Conservation (phyloP, 331 rosid genomes). For the Prunus yedoensis region DNA sequence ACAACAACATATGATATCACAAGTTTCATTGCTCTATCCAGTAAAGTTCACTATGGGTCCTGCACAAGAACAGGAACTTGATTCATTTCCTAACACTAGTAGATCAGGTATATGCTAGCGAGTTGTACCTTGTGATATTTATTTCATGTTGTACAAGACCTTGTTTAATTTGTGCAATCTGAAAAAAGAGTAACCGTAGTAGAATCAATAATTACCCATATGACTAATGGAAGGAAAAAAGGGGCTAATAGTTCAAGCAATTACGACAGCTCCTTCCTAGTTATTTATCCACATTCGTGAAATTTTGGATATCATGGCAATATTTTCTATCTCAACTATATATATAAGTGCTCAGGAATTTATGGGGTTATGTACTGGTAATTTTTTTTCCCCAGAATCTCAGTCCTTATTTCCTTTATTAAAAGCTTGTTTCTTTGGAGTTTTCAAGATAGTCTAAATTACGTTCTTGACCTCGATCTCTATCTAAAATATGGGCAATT, state of each 20-base stretch:
- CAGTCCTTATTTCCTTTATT: background rate
- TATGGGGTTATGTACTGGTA: background rate
- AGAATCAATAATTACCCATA: background rate
- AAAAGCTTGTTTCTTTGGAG: background rate
- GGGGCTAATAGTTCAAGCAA: constrained; percentile 38
- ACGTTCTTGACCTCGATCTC: background rate
- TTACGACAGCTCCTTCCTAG: background rate
- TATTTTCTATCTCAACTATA: constrained; percentile 55
- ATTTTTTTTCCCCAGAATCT: background rate
- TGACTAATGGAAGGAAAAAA: background rate
- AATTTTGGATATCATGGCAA: constrained; percentile 20
- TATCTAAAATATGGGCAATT: background rate
- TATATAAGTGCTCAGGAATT: background rate
- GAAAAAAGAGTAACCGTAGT: background rate
- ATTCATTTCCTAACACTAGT: constrained; percentile 73
- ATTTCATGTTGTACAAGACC: background rate
- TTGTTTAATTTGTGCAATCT: constrained; percentile 1
- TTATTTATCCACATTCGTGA: background rate
- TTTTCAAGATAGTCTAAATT: background rate
- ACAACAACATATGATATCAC: constrained; percentile 50
- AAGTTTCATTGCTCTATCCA: constrained; percentile 82
- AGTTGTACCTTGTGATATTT: background rate
- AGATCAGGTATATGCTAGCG: constrained; percentile 52
- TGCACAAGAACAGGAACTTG: constrained; percentile 91
- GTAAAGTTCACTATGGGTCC: constrained; percentile 74